Evolutionary conservation across 1,284 basidiomycete genomes (phyloP), one percentile per base, ranked within the genome.

Genomic region (Ganoderma meredithae): DNA sequence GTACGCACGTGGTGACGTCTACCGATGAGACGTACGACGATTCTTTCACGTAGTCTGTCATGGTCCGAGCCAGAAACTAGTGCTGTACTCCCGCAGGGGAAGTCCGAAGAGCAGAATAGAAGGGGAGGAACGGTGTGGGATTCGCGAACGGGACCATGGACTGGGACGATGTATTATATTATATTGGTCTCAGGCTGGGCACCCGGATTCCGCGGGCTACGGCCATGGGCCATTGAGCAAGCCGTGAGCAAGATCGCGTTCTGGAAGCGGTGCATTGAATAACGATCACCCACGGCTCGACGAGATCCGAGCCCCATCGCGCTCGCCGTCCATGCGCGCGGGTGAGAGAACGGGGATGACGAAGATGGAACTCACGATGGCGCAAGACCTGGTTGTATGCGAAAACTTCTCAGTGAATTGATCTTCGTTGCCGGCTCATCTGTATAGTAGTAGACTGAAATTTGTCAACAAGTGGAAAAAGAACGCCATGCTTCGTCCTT

Each of bases 151-250:
- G 55, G 33, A 19, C 19, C n/a, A 19, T 6, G n/a, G 33, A 33
- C 8, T 33, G 10, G 9, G 19, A 10, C 5, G 4, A 19, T 10
- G 33, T 0, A 58, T 58, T 58, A 39, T 58, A 58, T 39, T n/a
- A 39, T 10, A 39, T 39, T 39, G 36, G 36, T 8, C 8, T 39
- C 36, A 9, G 27, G 55, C 19, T n/a, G 33, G 55, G 27, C 27
- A 33, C 6, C 31, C 15, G 7, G 52, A 39, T n/a, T n/a, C 17
- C 55, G 33, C 36, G 55, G 55, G 33, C 9, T 7, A 39, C 7
- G n/a, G 36, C 55, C 31, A 58, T 58, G n/a, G 27, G n/a, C 55
- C 31, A 58, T 58, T 58, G 55, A 58, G 55, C 55, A 58, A 58
- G 19, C 33, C 33, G 33, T 36, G 4, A 39, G 33, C 19, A 31